phyloP scores from a whole-genome alignment of 768 basidiomycete genomes.

The Tylopilus felleus region DNA sequence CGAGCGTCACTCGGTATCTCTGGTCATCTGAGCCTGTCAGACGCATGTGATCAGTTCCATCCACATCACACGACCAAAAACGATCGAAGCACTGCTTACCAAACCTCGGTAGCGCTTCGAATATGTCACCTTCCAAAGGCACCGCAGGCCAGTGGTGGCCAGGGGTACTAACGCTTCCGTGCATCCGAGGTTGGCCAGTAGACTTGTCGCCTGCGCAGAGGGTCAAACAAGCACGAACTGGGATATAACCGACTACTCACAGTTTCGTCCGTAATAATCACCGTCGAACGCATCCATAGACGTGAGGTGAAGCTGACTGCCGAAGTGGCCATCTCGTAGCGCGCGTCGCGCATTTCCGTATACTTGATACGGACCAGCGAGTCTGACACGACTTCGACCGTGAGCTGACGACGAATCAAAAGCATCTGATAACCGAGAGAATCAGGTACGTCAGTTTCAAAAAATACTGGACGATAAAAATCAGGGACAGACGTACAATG shows the following conservation, averaged over 20 bases:
- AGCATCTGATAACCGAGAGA: slow-evolving; percentile 52
- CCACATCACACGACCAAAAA: not conserved
- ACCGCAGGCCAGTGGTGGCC: slow-evolving; percentile 50
- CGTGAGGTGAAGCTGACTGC: slow-evolving; percentile 46
- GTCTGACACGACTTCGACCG: slow-evolving; percentile 47
- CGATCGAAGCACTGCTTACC: slow-evolving; percentile 35
- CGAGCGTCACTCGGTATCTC: slow-evolving; percentile 33
- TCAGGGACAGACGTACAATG: slow-evolving; percentile 44
- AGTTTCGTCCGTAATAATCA: slow-evolving; percentile 51
- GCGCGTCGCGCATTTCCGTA: slow-evolving; percentile 62
- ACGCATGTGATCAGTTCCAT: not conserved
- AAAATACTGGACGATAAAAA: not conserved
- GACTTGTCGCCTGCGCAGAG: slow-evolving; percentile 37
- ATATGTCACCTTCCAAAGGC: slow-evolving; percentile 45
- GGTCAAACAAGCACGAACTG: slow-evolving; percentile 6
- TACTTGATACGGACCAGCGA: slow-evolving; percentile 49
- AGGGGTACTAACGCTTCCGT: slow-evolving; percentile 49
- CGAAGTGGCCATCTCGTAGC: slow-evolving; percentile 49
- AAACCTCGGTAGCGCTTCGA: slow-evolving; percentile 53
- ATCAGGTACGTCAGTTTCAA: slow-evolving; percentile 48
- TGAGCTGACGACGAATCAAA: slow-evolving; percentile 55
- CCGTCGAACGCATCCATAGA: slow-evolving; percentile 42
- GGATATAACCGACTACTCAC: slow-evolving; percentile 38
- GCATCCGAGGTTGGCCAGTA: slow-evolving; percentile 38
- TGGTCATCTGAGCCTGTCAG: slow-evolving; percentile 32